Conservation (phyloP, 176 grass and related monocot genomes). For the Aechmea fasciata region DNA sequence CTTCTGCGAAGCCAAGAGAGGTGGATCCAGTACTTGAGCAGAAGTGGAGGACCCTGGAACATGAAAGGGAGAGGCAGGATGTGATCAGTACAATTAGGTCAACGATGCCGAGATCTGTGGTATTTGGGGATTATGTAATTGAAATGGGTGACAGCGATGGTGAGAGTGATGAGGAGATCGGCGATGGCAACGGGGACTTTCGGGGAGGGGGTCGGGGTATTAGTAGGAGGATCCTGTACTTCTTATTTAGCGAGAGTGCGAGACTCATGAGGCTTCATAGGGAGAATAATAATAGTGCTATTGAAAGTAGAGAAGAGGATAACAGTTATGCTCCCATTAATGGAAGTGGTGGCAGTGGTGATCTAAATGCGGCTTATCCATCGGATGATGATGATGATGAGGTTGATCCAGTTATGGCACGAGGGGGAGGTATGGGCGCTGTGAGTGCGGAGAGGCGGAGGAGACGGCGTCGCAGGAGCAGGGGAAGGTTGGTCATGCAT, state of each 20-base stretch:
- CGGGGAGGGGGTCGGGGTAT: constrained; percentile 17
- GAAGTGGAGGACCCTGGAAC: constrained; percentile 80
- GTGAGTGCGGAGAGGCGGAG: constrained; percentile 39
- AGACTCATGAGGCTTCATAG: constrained; percentile 53
- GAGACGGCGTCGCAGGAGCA: constrained; percentile 49
- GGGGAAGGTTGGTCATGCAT: constrained; percentile 49
- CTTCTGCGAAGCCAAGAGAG: constrained; percentile 66
- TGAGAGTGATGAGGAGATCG: constrained; percentile 48
- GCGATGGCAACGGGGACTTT: constrained; percentile 30
- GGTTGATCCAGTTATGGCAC: constrained; percentile 17
- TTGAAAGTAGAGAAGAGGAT: constrained; percentile 27
- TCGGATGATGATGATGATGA: constrained; percentile 39
- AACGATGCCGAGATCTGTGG: constrained; percentile 69
- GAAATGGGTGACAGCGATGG: constrained; percentile 32
- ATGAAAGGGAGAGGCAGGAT: constrained; percentile 83
- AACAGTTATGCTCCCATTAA: constrained; percentile 7
- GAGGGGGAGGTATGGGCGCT: constrained; percentile 19
- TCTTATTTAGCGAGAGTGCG: constrained; percentile 75
- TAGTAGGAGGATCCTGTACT: constrained; percentile 54
- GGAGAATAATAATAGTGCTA: constrained; percentile 22
- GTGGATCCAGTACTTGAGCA: constrained; percentile 73
- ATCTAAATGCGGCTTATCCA: constrained; percentile 29
- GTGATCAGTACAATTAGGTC: constrained; percentile 82
- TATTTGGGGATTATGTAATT: constrained; percentile 78
- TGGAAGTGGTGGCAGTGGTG: constrained; percentile 28